Base-by-base conservation (phyloP, 2,329 filamentous ascomycete genomes). In the Ceratocystis variospora region DNA sequence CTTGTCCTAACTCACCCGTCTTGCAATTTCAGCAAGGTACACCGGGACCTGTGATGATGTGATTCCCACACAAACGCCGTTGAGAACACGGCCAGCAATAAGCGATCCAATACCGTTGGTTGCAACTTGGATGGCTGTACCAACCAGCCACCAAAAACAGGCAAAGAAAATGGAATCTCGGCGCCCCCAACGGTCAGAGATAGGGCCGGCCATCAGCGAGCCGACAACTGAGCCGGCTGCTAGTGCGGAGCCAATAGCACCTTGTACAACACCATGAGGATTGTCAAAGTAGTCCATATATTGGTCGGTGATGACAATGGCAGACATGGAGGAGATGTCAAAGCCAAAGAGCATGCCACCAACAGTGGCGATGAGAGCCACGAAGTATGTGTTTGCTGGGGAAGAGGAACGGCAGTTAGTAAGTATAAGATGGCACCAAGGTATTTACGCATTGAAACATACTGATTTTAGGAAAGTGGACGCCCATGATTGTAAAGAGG, bases 31-130 rank as follows among this genome's bases (percentile, higher is more conserved):
- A 25, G 84, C 81, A 25, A 88, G 81, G 72, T 88, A 88, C 41
- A 88, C 84, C 2, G 85, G 84, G 1, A 87, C 85, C 71, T 87
- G 84, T 2, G 84, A 83, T 46, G 83, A 86, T 2, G 68, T 69
- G 41, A 69, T 85, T 70, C 86, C 86, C 65, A 88, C 84, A 63
- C 81, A 80, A 55, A 88, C 73, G 66, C 86, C 86, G 70, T 85
- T 87, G 72, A 88, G 79, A 68, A 86, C 76, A 62, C 81, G 79
- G 5, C 81, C 81, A 22, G 77, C 79, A 62, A 82, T 79, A 6
- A 86, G 72, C 33, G 66, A 67, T 22, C 66, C 68, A 22, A 69
- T 63, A 5, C 68, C 68, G 67, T 69, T 71, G 25, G 69, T 68
- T 17, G 64, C 66, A 19, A 70, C 69, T 53, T 71, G 70, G 4